Base-by-base conservation (phyloP, 2,329 filamentous ascomycete species). In the Aspergillus sojae region DNA sequence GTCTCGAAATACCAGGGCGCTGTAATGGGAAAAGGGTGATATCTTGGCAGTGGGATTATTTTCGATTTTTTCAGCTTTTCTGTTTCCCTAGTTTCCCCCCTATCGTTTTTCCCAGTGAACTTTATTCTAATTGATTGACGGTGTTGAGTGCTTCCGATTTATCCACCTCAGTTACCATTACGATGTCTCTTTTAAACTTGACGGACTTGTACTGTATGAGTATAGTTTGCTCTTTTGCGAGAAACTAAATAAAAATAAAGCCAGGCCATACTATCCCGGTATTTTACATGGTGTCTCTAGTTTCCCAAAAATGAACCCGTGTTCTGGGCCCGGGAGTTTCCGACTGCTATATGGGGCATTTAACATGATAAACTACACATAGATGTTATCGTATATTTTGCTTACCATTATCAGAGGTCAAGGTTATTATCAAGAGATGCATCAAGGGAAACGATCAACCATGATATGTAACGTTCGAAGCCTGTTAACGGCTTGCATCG, bases 21-120 rank as follows among this genome's bases (percentile, higher is more conserved):
- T 78, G 71, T 77, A 77, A 78, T 76, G 74, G 75, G 72, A 75
- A 76, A 52, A 34, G 74, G 70, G 68, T 74, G 71, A 71, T 73
- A 71, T 73, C 69, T 74, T 71, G 70, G 72, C 72, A 75, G 72
- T 72, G 71, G 68, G 71, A 73, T 75, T 69, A 69, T 63, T 67
- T 65, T 96, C 26, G 39, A 21, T 52, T 53, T 46, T 60, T 58
- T 63, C 59, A 21, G 59, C 62, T 58, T 57, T 64, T 30, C 62
- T 41, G 36, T 61, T 60, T 46, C 16, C 59, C 55, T 58, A 43
- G 21, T 57, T 34, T 58, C 45, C 39, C 48, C 61, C 32, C 55
- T 16, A 60, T 46, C 32, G 14, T 43, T 36, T 36, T 58, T 57
- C 60, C 53, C 55, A 21, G 52, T 57, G 28, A 57, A 50, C 26